phyloP scores from a whole-genome alignment of 2,329 filamentous ascomycete species.

The Neospermospora avenae region DNA sequence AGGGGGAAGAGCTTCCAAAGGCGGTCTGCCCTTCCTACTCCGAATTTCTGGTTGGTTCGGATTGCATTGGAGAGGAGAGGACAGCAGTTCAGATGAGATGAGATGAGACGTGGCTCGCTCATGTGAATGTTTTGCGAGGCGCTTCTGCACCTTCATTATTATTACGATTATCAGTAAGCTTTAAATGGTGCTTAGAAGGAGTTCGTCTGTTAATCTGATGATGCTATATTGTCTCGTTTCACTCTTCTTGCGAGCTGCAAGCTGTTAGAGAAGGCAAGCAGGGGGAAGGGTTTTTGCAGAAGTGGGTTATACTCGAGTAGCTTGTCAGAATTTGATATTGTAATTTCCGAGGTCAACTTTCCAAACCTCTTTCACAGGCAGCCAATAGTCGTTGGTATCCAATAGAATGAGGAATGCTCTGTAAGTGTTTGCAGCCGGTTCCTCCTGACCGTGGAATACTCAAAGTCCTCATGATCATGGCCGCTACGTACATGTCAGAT shows the following conservation, averaged over 20 bases:
- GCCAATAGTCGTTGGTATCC: background rate
- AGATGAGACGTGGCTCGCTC: background rate
- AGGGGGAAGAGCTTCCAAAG: background rate
- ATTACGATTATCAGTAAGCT: slow-evolving; percentile 2
- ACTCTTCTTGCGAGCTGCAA: background rate
- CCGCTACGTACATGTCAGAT: background rate
- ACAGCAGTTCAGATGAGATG: background rate
- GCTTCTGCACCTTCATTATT: background rate
- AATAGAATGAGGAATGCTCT: background rate
- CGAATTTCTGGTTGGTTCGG: slow-evolving; percentile 7
- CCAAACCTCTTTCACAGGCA: background rate
- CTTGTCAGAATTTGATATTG: slow-evolving; percentile 2
- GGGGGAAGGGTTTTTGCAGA: background rate
- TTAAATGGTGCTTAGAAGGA: background rate
- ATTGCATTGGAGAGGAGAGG: too few species aligned
- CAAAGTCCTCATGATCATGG: background rate
- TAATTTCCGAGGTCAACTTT: background rate
- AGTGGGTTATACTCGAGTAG: background rate
- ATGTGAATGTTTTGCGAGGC: background rate
- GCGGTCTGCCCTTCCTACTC: background rate
- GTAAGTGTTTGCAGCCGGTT: background rate
- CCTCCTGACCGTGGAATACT: background rate
- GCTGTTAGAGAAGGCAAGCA: background rate
- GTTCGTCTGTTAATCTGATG: background rate
- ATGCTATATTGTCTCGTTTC: too few species aligned